A percentile compares a stretch with the other conserved stretches of the same genome.
Evolutionary conservation across 345 rosid genomes (phyloP).

Genomic region (Euphorbia lathyris): DNA sequence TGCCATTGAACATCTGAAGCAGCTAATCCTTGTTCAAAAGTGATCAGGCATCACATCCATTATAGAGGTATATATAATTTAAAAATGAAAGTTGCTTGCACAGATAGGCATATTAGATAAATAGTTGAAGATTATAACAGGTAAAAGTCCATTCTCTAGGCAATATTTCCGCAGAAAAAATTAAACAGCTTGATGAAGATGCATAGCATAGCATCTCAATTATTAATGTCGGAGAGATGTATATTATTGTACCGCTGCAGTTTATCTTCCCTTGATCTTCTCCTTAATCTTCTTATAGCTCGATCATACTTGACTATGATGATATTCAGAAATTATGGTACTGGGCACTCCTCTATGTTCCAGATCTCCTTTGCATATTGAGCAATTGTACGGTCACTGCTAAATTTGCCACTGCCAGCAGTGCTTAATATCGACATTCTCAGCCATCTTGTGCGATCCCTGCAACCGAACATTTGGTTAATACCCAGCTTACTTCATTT

Average conservation of each 20-base stretch:
- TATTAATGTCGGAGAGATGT: constrained; percentile 1
- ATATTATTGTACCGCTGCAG: background rate
- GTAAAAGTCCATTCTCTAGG: background rate
- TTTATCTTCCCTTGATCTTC: background rate
- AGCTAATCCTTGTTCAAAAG: too few species aligned
- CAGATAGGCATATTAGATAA: background rate
- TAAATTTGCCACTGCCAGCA: constrained; percentile 87
- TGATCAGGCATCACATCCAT: too few species aligned
- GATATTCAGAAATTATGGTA: constrained; percentile 40
- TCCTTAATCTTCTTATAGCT: background rate
- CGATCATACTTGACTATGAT: background rate
- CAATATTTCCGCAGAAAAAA: background rate
- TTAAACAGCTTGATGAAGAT: background rate
- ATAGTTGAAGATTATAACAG: background rate
- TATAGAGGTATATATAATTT: too few species aligned
- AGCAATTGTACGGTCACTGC: constrained; percentile 83
- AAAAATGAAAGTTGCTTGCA: background rate
- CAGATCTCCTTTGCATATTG: constrained; percentile 91
- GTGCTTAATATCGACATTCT: constrained; percentile 92
- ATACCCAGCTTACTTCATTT: background rate
- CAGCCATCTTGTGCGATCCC: constrained; percentile 77
- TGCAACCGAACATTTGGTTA: constrained; percentile 24
- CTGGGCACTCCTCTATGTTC: constrained; percentile 74
- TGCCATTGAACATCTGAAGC: too few species aligned
- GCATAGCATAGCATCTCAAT: constrained; percentile 7